A percentile compares a stretch with the other conserved stretches of the same genome.
phyloP scores from a whole-genome alignment of 306 rosid species.

The Acacia acuminata region DNA sequence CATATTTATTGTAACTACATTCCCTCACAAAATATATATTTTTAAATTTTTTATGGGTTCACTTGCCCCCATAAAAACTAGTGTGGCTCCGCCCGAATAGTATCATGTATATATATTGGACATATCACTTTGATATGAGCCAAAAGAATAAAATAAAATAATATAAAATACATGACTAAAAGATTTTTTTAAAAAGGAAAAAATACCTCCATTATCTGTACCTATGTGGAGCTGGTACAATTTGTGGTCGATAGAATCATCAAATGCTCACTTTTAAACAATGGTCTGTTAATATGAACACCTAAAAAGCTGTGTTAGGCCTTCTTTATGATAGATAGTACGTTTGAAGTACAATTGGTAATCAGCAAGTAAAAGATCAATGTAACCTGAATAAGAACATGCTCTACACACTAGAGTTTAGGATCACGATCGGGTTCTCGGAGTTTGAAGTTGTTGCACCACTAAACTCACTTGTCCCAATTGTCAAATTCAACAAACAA shows the following conservation, averaged over 20 bases:
- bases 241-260: not conserved
- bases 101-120: not conserved
- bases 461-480: not conserved
- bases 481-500: not conserved
- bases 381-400: not conserved
- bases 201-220: not conserved
- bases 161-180: not conserved
- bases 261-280: not conserved
- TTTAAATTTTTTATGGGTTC: too few species aligned
- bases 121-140: not conserved
- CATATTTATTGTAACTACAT: too few species aligned
- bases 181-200: too few species aligned
- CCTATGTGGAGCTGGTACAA: not conserved
- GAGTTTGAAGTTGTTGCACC: not conserved
- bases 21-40: too few species aligned
- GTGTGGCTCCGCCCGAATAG: too few species aligned
- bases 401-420: not conserved
- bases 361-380: not conserved
- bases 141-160: not conserved
- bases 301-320: not conserved
- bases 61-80: too few species aligned
- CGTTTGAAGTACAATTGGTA: not conserved
- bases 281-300: not conserved
- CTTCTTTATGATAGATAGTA: not conserved
- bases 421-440: not conserved